Conservation (phyloP, 306 rosid species). For the Luffa aegyptiaca region DNA sequence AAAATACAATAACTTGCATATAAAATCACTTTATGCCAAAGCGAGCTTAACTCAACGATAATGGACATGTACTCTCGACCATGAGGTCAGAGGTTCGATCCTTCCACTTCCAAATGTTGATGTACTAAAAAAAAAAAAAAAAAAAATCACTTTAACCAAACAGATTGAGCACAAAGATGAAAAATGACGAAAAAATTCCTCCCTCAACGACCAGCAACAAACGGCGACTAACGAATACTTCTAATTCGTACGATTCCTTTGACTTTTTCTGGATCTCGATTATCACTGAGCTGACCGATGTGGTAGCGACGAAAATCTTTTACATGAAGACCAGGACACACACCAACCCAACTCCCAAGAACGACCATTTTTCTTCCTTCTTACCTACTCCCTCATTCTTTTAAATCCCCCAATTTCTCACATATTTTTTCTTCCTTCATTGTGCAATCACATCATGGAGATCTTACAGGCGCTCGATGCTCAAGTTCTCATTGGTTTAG, state of each 20-base stretch:
- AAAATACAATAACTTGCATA: no score
- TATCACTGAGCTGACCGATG: not conserved
- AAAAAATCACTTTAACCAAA: no score
- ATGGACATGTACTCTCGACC: no score
- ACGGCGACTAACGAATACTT: not conserved
- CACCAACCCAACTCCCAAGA: not conserved
- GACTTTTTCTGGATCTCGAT: not conserved
- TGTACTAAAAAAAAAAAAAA: no score
- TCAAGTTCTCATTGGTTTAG: constrained; percentile 46
- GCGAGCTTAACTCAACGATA: no score
- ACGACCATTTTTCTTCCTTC: not conserved
- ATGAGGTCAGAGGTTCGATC: no score
- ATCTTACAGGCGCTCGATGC: constrained; percentile 37
- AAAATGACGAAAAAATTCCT: no score
- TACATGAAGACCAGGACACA: not conserved
- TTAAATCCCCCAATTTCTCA: not conserved
- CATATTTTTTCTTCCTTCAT: not conserved
- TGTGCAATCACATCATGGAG: constrained; percentile 31
- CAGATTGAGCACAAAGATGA: no score
- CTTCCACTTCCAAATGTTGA: no score
- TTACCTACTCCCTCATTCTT: not conserved
- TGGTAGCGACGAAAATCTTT: not conserved
- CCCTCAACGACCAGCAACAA: not conserved
- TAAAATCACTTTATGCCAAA: no score
- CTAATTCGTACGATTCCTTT: not conserved